Evolutionary conservation across 1,139 yeast genomes (phyloP), one percentile per base, ranked within the genome.

Genomic region (Saccharomyces hybrid): DNA sequence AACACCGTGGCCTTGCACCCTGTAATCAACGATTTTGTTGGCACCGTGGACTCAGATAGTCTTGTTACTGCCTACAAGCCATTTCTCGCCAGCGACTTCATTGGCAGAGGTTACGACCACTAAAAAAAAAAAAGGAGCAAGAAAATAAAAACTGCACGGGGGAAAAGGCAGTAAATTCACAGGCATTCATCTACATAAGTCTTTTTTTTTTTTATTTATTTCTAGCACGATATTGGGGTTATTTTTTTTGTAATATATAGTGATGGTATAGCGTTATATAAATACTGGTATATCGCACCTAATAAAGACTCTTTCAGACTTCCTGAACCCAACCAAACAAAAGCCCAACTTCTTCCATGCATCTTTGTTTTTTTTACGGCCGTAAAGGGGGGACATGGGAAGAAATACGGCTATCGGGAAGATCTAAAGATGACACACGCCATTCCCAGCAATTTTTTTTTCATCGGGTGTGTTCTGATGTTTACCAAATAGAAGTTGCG

Each of bases 81-180:
- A n/a, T n/a, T n/a, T n/a, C n/a, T n/a, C n/a, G n/a, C n/a, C n/a
- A n/a, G n/a, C n/a, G n/a, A n/a, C n/a, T n/a, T n/a, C n/a, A n/a
- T n/a, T n/a, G n/a, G n/a, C n/a, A n/a, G n/a, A n/a, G n/a, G n/a
- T n/a, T n/a, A n/a, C n/a, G n/a, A n/a, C n/a, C n/a, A n/a, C n/a
- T n/a, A n/a, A 52, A 28, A 50, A 48, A 26, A 47, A 30, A 14
- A 50, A 28, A 14, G 13, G 13, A 34, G 47, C 11, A 38, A 44
- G 31, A 34, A 26, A 9, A 32, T 34, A 25, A 20, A n/a, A n/a
- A n/a, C n/a, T n/a, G n/a, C n/a, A n/a, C n/a, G 31, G 9, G 2
- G 42, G 42, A n/a, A 9, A 32, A 8, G 11, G 51, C 27, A 7
- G 14, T 32, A 20, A 5, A n/a, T 16, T 28, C 41, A 14, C 42